Base-by-base conservation (phyloP, 139 green algal genomes). In the Ettlia oleoabundans region DNA sequence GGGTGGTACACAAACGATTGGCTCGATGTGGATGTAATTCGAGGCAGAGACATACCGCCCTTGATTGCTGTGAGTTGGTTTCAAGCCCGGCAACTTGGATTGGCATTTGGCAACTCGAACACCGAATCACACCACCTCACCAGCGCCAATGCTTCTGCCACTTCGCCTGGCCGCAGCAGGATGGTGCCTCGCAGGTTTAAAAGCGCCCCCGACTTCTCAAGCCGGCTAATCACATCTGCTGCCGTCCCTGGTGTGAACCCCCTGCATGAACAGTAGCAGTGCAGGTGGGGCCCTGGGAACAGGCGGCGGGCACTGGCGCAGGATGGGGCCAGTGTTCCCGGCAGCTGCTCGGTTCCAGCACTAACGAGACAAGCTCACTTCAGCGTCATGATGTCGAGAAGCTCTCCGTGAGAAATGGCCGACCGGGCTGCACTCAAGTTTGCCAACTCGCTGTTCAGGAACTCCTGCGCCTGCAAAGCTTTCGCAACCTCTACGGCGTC, bases 121-220 rank as follows among this genome's bases (percentile, higher is more conserved):
- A 33, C 4, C 32, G 9, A 43, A 19, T 19, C 63, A 42, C 28
- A 22, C 63, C 30, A 30, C 3, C 73, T 35, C 53, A 80, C 73
- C 52, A 80, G 35, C 2, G 58, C 37, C 28, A 80, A 35, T 6
- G 73, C 73, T 5, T 80, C 52, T 2, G 73, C 73, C 73, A 80
- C 73, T 37, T 80, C 73, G 24, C 73, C 73, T 15, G 73, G 73
- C 53, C 53, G 52, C 53, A 80, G 73, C 53, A 80, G 37, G 19
- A 80, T 61, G 1, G 73, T 80, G 53, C 73, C 73, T 4, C 5
- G 8, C 26, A 80, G 26, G 53, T 68, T 80, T 2, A 80, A 13
- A 8, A 80, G 22, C 8, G 58, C 33, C 0, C 73, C 73, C n/a
- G 52, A 37, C 19, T 52, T 61, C 33, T 80, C 73, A 4, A 80